phyloP scores from a whole-genome alignment of 2,329 filamentous ascomycete species.

The Pyrenochaeta sp. region DNA sequence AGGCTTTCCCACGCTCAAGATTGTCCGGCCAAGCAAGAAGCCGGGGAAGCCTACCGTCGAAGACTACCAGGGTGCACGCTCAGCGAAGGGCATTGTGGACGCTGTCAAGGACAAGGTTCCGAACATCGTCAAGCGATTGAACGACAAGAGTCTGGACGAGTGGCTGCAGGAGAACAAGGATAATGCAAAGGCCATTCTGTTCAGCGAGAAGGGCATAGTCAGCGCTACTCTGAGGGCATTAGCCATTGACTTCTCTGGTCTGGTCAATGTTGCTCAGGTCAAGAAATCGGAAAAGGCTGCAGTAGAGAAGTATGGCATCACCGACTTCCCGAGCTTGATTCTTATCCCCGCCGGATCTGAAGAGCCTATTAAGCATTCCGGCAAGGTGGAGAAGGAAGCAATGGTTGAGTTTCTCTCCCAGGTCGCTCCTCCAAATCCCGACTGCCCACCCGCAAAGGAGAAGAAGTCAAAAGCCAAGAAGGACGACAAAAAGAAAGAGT shows the following conservation, averaged over 20 bases:
- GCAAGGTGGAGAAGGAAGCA: constrained; percentile 83
- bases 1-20: constrained; percentile 96
- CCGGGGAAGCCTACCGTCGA: constrained; percentile 81
- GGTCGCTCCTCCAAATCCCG: constrained; percentile 79
- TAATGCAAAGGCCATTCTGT: constrained; percentile 84
- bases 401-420: constrained; percentile 86
- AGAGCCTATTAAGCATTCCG: constrained; percentile 77
- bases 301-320: constrained; percentile 77
- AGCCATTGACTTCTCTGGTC: constrained; percentile 88
- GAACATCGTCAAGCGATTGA: constrained; percentile 85
- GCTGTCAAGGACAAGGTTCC: constrained; percentile 87
- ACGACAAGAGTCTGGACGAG: constrained; percentile 78
- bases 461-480: constrained; percentile 55
- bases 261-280: constrained; percentile 81
- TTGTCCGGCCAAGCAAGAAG: constrained; percentile 85
- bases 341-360: constrained; percentile 77
- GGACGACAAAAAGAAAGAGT: constrained; percentile 54
- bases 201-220: constrained; percentile 91
- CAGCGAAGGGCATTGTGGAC: constrained; percentile 86
- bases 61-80: constrained; percentile 86
- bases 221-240: constrained; percentile 83
- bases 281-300: constrained; percentile 79
- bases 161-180: constrained; percentile 76
- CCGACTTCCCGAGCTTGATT: constrained; percentile 80
- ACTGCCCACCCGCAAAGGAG: constrained; percentile 66